These are phyloP conservation scores for Skeletonema tropicum DNA, from an alignment of 108 stramenopile species.

Conservation along the genomic window DNA sequence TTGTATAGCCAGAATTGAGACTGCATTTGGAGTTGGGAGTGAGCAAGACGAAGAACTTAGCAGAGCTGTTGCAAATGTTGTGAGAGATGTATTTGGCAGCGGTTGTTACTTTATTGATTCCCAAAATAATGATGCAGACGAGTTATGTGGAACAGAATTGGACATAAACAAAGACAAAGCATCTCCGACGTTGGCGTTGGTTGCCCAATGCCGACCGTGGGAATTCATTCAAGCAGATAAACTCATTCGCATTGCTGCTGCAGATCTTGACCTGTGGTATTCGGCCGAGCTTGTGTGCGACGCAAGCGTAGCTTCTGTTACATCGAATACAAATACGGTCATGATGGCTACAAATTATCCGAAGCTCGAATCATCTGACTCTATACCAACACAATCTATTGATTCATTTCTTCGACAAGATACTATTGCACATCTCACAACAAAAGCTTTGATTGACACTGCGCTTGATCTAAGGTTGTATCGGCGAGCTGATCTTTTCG, in stretches of 20 bases:
- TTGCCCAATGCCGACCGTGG: slow-evolving; percentile 65
- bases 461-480: slow-evolving; percentile 63
- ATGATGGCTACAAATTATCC: slow-evolving; percentile 2
- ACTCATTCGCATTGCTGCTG: slow-evolving; percentile 53
- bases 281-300: slow-evolving; percentile 66
- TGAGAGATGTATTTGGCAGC: slow-evolving; percentile 53
- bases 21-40: slow-evolving; percentile 34
- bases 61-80: slow-evolving; percentile 52
- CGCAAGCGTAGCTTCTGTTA: slow-evolving; percentile 39
- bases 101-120: slow-evolving; percentile 19
- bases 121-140: slow-evolving; percentile 13
- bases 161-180: slow-evolving; percentile 44
- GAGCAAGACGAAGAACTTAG: slow-evolving; percentile 37
- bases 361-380: not conserved
- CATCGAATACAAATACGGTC: not conserved
- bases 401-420: slow-evolving; percentile 16
- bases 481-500: slow-evolving; percentile 67
- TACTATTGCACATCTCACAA: slow-evolving; percentile 40
- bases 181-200: slow-evolving; percentile 58
- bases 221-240: slow-evolving; percentile 31
- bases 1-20: slow-evolving; percentile 33
- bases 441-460: slow-evolving; percentile 62
- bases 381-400: slow-evolving; percentile 2
- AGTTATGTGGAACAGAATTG: not conserved
- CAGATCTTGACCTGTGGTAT: slow-evolving; percentile 61